These are phyloP conservation scores for Gaeumannomyces tritici DNA, from an alignment of 2,329 filamentous ascomycete species.

Conservation along the genomic window DNA sequence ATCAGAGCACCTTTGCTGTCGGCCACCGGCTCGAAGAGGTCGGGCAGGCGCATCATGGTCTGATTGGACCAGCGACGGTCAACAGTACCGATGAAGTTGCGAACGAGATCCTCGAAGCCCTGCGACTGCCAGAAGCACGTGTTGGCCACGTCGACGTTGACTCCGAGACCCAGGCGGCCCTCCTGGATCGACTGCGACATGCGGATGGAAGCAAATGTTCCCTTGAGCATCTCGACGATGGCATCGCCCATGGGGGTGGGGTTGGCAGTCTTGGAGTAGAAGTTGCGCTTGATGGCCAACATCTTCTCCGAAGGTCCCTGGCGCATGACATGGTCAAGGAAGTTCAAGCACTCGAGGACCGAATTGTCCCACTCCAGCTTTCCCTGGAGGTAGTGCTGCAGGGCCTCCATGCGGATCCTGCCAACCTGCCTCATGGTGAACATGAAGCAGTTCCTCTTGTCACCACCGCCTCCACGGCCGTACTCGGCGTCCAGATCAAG, in stretches of 20 bases:
- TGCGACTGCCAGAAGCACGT: constrained; percentile 69
- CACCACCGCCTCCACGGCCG: constrained; percentile 17
- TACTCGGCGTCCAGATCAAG: constrained; percentile 68
- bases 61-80: constrained; percentile 14
- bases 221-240: constrained; percentile 41
- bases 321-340: constrained; percentile 82
- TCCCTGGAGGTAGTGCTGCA: constrained; percentile 57
- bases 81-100: constrained; percentile 14
- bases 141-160: constrained; percentile 90
- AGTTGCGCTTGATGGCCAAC: constrained; percentile 68
- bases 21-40: constrained; percentile 23
- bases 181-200: constrained; percentile 42
- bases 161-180: constrained; percentile 52
- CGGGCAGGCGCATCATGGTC: constrained; percentile 15
- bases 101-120: constrained; percentile 26
- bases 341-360: constrained; percentile 73
- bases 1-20: constrained; percentile 13
- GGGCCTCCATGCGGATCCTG: constrained; percentile 55
- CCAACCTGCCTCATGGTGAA: constrained; percentile 57
- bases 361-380: constrained; percentile 51
- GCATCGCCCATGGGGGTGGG: constrained; percentile 20
- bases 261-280: constrained; percentile 53
- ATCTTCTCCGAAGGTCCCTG: constrained; percentile 63
- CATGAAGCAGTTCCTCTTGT: constrained; percentile 39
- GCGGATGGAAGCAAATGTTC: constrained; percentile 78